These are phyloP conservation scores for Monosporozyma servazzii DNA, from an alignment of 805 yeast genomes.

Conservation along the genomic window DNA sequence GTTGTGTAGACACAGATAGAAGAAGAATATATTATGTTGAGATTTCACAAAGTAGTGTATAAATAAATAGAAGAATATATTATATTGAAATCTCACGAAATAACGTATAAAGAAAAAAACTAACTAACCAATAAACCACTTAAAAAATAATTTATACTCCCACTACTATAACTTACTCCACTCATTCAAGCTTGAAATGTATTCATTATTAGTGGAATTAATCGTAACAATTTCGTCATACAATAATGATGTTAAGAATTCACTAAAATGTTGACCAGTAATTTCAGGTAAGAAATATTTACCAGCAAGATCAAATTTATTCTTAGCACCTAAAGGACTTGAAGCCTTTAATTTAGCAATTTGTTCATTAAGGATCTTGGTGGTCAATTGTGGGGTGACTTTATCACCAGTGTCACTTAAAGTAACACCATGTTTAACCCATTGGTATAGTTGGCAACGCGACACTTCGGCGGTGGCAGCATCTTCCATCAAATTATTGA, in stretches of 20 bases:
- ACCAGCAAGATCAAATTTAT: constrained; percentile 62
- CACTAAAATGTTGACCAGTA: constrained; percentile 61
- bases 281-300: constrained; percentile 65
- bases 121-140: too few relatives aligned
- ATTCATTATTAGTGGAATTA: constrained; percentile 2
- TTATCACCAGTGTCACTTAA: constrained; percentile 48
- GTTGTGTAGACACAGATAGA: too few relatives aligned
- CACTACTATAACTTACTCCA: constrained; percentile 2
- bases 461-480: constrained; percentile 88
- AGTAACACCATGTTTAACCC: constrained; percentile 65
- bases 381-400: constrained; percentile 53
- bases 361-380: constrained; percentile 50
- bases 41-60: too few relatives aligned
- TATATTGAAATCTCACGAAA: too few relatives aligned
- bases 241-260: constrained; percentile 66
- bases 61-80: too few relatives aligned
- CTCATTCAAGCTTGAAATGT: constrained; percentile 2
- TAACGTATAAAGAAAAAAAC: too few relatives aligned
- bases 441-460: constrained; percentile 71
- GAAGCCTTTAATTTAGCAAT: constrained; percentile 39
- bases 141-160: too few relatives aligned
- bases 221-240: constrained; percentile 50
- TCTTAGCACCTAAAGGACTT: constrained; percentile 40
- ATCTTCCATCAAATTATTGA: constrained; percentile 79
- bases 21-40: too few relatives aligned